A percentile compares a stretch with the other conserved stretches of the same genome.
These are phyloP conservation scores for Maudiozyma serrabonitensis DNA, from an alignment of 805 yeast species.

Conservation along the genomic window DNA sequence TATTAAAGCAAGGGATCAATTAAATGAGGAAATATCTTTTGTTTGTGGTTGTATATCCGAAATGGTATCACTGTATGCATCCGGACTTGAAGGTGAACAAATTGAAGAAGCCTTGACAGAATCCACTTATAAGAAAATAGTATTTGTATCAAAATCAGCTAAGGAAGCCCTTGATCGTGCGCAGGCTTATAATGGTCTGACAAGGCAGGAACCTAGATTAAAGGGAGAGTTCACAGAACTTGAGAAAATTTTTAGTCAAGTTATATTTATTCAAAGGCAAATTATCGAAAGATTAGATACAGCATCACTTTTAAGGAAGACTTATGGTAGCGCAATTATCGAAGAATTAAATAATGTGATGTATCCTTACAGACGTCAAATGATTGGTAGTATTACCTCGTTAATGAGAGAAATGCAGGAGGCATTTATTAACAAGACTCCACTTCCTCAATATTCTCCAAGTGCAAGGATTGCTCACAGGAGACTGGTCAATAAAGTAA, in stretches of 20 bases:
- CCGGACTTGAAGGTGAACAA: conserved; percentile 33
- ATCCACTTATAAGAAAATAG: conserved; percentile 27
- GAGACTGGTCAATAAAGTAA: conserved; percentile 35
- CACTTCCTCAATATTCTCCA: conserved; percentile 43
- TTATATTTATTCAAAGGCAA: conserved; percentile 37
- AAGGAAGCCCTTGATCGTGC: conserved; percentile 34
- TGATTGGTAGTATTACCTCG: conserved; percentile 33
- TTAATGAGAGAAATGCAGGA: conserved; percentile 35
- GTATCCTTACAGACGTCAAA: conserved; percentile 36
- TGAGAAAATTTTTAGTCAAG: conserved; percentile 34
- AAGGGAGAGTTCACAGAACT: conserved; percentile 37
- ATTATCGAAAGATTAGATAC: conserved; percentile 40
- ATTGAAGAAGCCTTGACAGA: conserved; percentile 22
- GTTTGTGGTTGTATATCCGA: conserved; percentile 34
- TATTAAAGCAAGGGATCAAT: conserved; percentile 37
- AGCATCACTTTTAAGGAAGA: conserved; percentile 33
- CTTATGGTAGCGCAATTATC: conserved; percentile 38
- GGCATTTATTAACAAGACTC: conserved; percentile 36
- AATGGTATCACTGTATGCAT: conserved; percentile 31
- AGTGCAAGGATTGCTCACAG: conserved; percentile 40
- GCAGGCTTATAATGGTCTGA: conserved; percentile 31
- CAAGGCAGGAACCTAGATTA: conserved; percentile 39
- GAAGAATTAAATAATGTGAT: conserved; percentile 35
- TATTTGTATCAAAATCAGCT: conserved; percentile 29
- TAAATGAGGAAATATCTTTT: conserved; percentile 34